Evolutionary conservation across 352 stramenopile genomes (phyloP).

Genomic region (Globisporangium apiculatum): DNA sequence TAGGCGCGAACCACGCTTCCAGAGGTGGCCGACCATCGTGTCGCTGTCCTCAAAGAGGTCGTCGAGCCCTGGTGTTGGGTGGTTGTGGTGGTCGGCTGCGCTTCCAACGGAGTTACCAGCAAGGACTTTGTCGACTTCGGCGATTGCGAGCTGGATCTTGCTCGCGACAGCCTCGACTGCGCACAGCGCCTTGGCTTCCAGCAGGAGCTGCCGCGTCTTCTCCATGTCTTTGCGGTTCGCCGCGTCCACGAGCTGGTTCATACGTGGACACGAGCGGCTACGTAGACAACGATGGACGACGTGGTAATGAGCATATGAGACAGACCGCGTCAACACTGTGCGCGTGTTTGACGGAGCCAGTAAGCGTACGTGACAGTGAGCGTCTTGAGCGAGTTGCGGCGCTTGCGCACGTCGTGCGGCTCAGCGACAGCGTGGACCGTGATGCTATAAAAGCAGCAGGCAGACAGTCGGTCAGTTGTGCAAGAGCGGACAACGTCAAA

Average conservation of each 20-base stretch:
- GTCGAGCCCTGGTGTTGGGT: conserved; percentile 17
- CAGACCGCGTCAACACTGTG: not conserved
- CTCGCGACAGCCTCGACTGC: conserved; percentile 24
- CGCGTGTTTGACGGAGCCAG: not conserved
- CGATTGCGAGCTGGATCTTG: conserved; percentile 43
- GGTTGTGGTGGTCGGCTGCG: conserved; percentile 1
- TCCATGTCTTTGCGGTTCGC: conserved; percentile 42
- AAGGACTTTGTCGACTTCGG: conserved; percentile 37
- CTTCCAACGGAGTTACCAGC: not conserved
- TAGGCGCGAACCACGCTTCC: conserved; percentile 73
- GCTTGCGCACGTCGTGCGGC: conserved; percentile 16
- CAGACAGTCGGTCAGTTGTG: no score
- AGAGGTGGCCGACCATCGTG: conserved; percentile 52
- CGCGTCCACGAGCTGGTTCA: conserved; percentile 17
- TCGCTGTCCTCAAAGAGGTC: conserved; percentile 25
- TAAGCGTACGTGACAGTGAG: conserved; percentile 41
- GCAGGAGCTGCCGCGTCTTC: conserved; percentile 39
- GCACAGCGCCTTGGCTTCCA: conserved; percentile 42
- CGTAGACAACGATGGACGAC: no score
- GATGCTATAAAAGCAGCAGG: conserved; percentile 1
- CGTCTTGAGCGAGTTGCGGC: conserved; percentile 43
- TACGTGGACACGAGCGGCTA: conserved; percentile 25
- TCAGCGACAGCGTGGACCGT: conserved; percentile 3
- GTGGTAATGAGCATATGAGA: not conserved
- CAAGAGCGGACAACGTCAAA: not conserved